Base-by-base conservation (phyloP, 495 filamentous ascomycete species). In the Penicillium egyptiacum region DNA sequence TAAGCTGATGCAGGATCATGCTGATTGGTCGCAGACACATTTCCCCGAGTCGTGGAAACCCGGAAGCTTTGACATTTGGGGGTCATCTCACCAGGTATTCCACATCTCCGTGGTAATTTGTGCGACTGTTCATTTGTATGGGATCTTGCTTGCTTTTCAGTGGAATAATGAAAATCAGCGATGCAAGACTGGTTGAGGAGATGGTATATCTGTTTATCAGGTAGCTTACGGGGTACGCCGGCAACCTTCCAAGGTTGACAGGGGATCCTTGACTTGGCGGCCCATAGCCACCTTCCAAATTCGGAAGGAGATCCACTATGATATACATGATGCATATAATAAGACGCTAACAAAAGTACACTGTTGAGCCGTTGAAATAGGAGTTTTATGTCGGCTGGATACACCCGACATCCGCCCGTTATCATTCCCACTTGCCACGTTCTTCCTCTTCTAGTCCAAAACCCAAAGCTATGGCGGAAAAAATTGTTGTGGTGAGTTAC, bases 11-110 rank as follows among this genome's bases (percentile, higher is more conserved):
- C 7, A 46, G 49, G 64, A 60, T 37, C 16, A n/a, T 31, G 31
- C 56, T 58, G 41, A 62, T 51, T 48, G 52, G 56, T 26, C 55
- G 54, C 42, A 77, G 71, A 72, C 64, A 68, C 65, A 40, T 72
- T 80, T 50, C 78, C 78, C 74, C 0, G 77, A 80, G 65, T 62
- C 65, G 35, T 53, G 65, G 23, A 69, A 58, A 31, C 77, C 74
- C 17, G 75, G 73, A 7, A 65, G 60, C 35, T 80, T 81, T 58
- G 75, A 80, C 59, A 67, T 79, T 49, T 78, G 62, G 45, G 76
- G 75, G 4, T 17, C 35, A 19, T 78, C 73, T 12, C 77, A 79
- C 50, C 73, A 75, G 40, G 67, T 78, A 22, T 78, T 78, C 60
- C 77, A 79, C 58, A 56, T 78, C 19, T 59, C 79, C 12, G 75